Evolutionary conservation across 192 early-diverging fungal genomes (phyloP).

Genomic region (Podila verticillata): DNA sequence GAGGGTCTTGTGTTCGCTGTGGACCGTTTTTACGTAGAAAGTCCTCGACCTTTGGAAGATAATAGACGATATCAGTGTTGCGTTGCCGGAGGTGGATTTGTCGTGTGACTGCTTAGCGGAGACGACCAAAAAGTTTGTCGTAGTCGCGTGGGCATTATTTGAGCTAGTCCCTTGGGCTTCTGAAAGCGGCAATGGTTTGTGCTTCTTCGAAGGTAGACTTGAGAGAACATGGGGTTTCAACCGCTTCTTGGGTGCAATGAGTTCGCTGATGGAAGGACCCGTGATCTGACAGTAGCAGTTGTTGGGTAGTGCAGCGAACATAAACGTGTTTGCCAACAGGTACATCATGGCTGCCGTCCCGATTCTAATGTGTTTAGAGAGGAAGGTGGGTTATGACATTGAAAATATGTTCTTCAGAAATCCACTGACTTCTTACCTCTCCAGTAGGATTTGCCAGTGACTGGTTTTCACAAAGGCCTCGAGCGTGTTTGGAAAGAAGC

Average conservation of each 20-base stretch:
- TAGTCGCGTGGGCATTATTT: too few species aligned
- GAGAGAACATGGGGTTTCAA: slow-evolving; percentile 3
- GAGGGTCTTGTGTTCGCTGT: slow-evolving; percentile 16
- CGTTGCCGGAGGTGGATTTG: too few species aligned
- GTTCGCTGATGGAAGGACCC: slow-evolving; percentile 30
- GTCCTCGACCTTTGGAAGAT: slow-evolving; percentile 17
- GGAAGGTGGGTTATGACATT: background rate
- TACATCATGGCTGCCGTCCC: slow-evolving; percentile 39
- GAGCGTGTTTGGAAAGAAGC: slow-evolving; percentile 20
- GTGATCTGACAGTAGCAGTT: slow-evolving; percentile 54
- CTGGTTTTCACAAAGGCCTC: slow-evolving; percentile 19
- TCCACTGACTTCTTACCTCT: slow-evolving; percentile 7
- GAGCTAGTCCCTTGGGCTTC: too few species aligned
- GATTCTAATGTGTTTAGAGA: slow-evolving; percentile 21
- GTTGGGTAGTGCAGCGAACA: slow-evolving; percentile 44
- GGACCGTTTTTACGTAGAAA: slow-evolving; percentile 26
- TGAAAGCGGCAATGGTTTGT: background rate
- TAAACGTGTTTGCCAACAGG: slow-evolving; percentile 36
- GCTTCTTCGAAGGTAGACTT: slow-evolving; percentile 16
- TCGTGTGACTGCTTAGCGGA: background rate
- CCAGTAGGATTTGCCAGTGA: slow-evolving; percentile 16
- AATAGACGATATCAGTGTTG: slow-evolving; percentile 2
- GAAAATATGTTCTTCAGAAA: background rate
- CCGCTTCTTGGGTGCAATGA: slow-evolving; percentile 1
- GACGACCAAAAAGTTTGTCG: background rate